phyloP scores from a whole-genome alignment of 2,329 filamentous ascomycete genomes.

The Fusarium compactum region DNA sequence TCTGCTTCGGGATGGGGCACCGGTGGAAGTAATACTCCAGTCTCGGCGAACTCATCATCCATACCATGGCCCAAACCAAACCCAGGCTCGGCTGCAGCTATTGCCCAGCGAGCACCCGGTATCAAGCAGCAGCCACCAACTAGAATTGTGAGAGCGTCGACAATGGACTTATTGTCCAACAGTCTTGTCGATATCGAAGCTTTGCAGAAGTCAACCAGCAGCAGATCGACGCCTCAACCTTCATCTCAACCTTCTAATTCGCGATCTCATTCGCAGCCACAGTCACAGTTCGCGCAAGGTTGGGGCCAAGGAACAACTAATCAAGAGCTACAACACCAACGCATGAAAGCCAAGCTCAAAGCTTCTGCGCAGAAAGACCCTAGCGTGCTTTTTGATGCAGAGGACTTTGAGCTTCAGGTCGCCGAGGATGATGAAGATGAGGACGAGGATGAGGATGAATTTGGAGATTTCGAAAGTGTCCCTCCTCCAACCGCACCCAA shows the following conservation, averaged over 20 bases:
- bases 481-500: slow-evolving; percentile 14
- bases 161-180: slow-evolving; percentile 66
- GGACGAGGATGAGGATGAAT: slow-evolving; percentile 63
- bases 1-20: slow-evolving; percentile 33
- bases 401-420: slow-evolving; percentile 61
- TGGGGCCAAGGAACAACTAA: slow-evolving; percentile 11
- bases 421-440: slow-evolving; percentile 58
- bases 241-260: slow-evolving; percentile 11
- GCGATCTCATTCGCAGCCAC: background rate
- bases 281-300: slow-evolving; percentile 26
- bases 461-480: slow-evolving; percentile 70
- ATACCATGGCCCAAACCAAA: slow-evolving; percentile 36
- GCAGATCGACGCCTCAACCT: slow-evolving; percentile 17
- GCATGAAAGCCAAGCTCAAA: slow-evolving; percentile 44
- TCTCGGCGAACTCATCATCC: slow-evolving; percentile 29
- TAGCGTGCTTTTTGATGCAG: slow-evolving; percentile 75
- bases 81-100: slow-evolving; percentile 9
- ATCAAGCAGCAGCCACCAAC: slow-evolving; percentile 29
- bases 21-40: slow-evolving; percentile 6
- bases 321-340: slow-evolving; percentile 19
- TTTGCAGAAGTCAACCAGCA: slow-evolving; percentile 10
- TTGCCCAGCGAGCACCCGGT: slow-evolving; percentile 12
- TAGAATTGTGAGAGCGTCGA: slow-evolving; percentile 59
- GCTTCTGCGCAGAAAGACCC: slow-evolving; percentile 52
- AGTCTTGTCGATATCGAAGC: slow-evolving; percentile 58